phyloP scores from a whole-genome alignment of 1,284 basidiomycete genomes.

The Ganoderma multipileum region DNA sequence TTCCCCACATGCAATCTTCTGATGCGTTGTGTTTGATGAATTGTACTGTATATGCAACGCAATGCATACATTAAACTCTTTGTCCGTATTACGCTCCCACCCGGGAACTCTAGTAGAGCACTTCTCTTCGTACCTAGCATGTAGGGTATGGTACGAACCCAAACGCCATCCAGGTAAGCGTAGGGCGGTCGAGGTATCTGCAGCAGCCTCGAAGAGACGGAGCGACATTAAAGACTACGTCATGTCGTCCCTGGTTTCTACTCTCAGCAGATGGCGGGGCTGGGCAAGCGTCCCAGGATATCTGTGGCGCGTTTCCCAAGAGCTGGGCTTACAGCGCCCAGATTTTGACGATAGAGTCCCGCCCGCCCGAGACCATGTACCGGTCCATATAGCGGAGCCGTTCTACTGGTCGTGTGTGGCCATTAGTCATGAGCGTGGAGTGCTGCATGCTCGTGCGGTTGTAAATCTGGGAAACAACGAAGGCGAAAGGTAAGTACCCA shows the following conservation, averaged over 20 bases:
- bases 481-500: constrained; percentile 13
- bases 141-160: constrained; percentile 8
- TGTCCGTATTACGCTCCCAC: constrained; percentile 19
- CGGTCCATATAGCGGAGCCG: constrained; percentile 95
- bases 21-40: constrained; percentile 11
- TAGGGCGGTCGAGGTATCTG: neutral
- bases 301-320: neutral
- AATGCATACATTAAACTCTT: constrained; percentile 27
- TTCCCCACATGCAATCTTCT: neutral
- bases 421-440: constrained; percentile 85
- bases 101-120: constrained; percentile 15
- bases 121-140: neutral
- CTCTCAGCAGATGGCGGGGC: neutral
- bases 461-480: constrained; percentile 71
- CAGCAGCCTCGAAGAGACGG: no score
- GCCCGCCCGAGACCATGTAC: constrained; percentile 91
- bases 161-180: constrained; percentile 2
- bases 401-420: constrained; percentile 92
- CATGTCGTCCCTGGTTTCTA: constrained; percentile 2
- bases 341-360: constrained; percentile 90
- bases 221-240: neutral
- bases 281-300: neutral
- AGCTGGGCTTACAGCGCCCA: constrained; percentile 83
- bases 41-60: constrained; percentile 30
- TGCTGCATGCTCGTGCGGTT: constrained; percentile 95